phyloP scores from a whole-genome alignment of 106 monocot genomes.

The Hemerocallis citrina region DNA sequence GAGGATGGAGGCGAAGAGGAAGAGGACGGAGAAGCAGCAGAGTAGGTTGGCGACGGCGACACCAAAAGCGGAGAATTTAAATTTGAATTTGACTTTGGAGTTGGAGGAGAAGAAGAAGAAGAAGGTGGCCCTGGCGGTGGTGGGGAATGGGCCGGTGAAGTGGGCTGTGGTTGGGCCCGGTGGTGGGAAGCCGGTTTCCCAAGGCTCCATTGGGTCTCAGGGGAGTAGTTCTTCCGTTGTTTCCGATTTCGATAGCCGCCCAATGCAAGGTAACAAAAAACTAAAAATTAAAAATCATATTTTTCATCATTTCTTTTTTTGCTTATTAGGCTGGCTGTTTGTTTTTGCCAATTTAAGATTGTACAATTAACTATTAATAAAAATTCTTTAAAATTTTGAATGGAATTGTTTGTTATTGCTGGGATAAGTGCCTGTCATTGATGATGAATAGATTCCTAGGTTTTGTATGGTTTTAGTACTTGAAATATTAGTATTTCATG shows the following conservation, averaged over 20 bases:
- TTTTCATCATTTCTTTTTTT: neutral
- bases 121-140: neutral
- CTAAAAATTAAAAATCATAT: too few relatives aligned
- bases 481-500: too few relatives aligned
- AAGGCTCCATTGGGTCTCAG: slow-evolving; percentile 28
- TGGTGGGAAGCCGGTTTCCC: neutral
- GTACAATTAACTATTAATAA: too few relatives aligned
- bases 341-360: too few relatives aligned
- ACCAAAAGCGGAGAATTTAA: neutral
- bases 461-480: too few relatives aligned
- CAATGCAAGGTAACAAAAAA: slow-evolving; percentile 29
- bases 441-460: too few relatives aligned
- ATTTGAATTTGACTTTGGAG: neutral
- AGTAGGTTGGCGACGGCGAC: neutral
- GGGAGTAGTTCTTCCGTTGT: slow-evolving; percentile 24
- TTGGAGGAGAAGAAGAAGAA: neutral
- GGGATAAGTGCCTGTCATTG: too few relatives aligned
- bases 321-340: too few relatives aligned
- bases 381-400: too few relatives aligned
- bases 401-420: too few relatives aligned
- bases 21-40: slow-evolving; percentile 27
- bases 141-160: neutral
- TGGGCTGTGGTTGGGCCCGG: neutral
- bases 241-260: slow-evolving; percentile 17
- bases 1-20: slow-evolving; percentile 41